Evolutionary conservation across 495 filamentous ascomycete species (phyloP), one percentile per base, ranked within the genome.

Genomic region (Podospora australis): DNA sequence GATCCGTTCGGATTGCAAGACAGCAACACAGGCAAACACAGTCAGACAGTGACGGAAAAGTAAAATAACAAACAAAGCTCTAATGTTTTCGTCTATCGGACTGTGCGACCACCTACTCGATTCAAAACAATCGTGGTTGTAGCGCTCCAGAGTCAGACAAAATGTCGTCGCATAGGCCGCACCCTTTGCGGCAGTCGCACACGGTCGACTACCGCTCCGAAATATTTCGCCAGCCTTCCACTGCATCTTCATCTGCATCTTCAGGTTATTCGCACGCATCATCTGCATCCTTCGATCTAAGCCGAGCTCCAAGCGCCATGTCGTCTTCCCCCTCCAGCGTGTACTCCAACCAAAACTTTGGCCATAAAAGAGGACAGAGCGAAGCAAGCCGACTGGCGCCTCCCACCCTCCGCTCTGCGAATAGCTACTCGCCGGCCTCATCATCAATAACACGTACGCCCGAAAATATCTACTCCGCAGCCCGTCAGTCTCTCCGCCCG

Each of bases 291-390:
- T 84, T 80, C 52, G 74, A 81, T 13, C 72, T 81, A 16, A 86
- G 84, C 56, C 80, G 84, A 36, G 81, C 85, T 39, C 89, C 86
- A 60, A 88, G 57, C 48, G 22, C 40, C 40, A 23, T 43, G 28
- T 48, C 39, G n/a, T 91, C 88, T 4, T 77, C 78, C 54, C 77
- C 75, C 8, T 90, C 88, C n/a, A 82, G 78, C 61, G 69, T 69
- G 22, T 78, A 79, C 53, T 68, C 66, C 21, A 36, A 36, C 30
- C 34, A 39, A 10, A 32, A 32, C 17, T 46, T 73, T 21, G 76
- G 80, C 13, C 88, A 90, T 57, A 86, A 81, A 65, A 77, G 88
- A 52, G 88, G 87, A 28, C 80, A 82, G 59, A 91, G 86, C 61
- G 88, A 94, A 65, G 73, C 75, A 30, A 73, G 63, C 21, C 68